Base-by-base conservation (phyloP, 2,329 filamentous ascomycete species). In the Trichoderma sp. region DNA sequence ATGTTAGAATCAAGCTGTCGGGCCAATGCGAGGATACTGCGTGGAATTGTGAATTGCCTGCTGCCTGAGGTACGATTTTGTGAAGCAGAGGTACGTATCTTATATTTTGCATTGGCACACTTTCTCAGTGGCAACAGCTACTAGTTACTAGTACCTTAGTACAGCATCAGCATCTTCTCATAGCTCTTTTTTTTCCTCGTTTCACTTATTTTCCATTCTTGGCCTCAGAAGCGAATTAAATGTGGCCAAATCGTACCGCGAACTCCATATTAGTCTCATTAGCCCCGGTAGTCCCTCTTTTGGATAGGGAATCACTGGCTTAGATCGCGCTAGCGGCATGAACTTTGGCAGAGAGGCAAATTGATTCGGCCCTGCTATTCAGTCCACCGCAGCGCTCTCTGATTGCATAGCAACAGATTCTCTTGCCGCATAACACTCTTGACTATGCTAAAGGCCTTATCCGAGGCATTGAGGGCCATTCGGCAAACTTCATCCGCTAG, bases 311-410 rank as follows among this genome's bases (percentile, higher is more conserved):
- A 47, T 61, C 58, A 49, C 31, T 13, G 37, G 31, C 47, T 61
- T 49, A 61, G 58, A 31, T 47, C 27, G 16, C 24, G 2, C 19
- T 47, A 47, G 58, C 47, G 16, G 37, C 16, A 31, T 29, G n/a
- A 52, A 49, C n/a, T 6, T 33, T 35, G n/a, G 29, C 49, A 29
- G 27, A 47, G 59, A 62, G 59, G 59, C 40, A 62, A 62, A 49
- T 62, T 29, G 13, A 52, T 62, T 52, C 37, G 5, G 19, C 7
- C 57, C 37, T 37, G 31, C 27, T 21, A 13, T 11, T n/a, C 27
- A 33, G n/a, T 33, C 27, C 8, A n/a, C 40, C n/a, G 7, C 16
- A 16, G 14, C 31, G 29, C 27, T n/a, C 7, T 16, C 29, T 31
- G 27, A 5, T n/a, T n/a, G 3, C 53, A n/a, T 33, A 35, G 33